phyloP scores from a whole-genome alignment of 2,329 filamentous ascomycete genomes.

The Ophiocordyceps unilateralis region DNA sequence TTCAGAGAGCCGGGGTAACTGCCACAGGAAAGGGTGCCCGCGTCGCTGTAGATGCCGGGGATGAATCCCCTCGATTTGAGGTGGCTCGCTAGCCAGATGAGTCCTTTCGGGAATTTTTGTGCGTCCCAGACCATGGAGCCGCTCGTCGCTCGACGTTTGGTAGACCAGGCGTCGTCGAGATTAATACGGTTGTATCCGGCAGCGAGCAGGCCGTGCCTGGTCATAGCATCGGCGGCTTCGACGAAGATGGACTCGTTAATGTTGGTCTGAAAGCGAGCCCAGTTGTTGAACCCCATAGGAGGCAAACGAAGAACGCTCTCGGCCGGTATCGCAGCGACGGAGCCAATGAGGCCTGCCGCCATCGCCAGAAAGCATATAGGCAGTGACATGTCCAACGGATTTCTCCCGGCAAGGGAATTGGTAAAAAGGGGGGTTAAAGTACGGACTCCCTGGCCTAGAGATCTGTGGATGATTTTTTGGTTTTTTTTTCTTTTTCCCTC shows the following conservation, averaged over 20 bases:
- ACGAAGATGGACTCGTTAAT: slow-evolving; percentile 30
- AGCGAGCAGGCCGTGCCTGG: slow-evolving; percentile 19
- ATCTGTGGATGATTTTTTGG: too few species aligned
- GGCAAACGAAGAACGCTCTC: slow-evolving; percentile 9
- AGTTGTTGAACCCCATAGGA: slow-evolving; percentile 36
- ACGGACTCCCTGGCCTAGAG: too few species aligned
- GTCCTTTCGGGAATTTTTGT: slow-evolving; percentile 22
- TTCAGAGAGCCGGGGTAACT: slow-evolving; percentile 22
- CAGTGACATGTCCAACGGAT: background rate
- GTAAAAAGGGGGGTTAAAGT: background rate
- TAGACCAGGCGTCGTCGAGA: slow-evolving; percentile 28
- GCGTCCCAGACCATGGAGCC: slow-evolving; percentile 23
- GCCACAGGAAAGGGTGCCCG: slow-evolving; percentile 24
- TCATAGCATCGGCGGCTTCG: slow-evolving; percentile 27
- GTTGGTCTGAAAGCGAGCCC: slow-evolving; percentile 28
- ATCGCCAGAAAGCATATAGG: background rate
- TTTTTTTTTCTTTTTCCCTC: too few species aligned
- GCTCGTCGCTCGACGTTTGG: slow-evolving; percentile 14
- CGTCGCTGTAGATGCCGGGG: slow-evolving; percentile 28
- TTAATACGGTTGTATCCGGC: slow-evolving; percentile 18
- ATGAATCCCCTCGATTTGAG: slow-evolving; percentile 20
- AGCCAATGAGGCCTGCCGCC: background rate
- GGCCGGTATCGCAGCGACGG: background rate
- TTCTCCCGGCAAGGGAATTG: background rate
- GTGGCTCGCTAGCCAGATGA: slow-evolving; percentile 22